A percentile compares a stretch with the other conserved stretches of the same genome.
Evolutionary conservation across 306 rosid species (phyloP).

Genomic region (Cajanus cajan): DNA sequence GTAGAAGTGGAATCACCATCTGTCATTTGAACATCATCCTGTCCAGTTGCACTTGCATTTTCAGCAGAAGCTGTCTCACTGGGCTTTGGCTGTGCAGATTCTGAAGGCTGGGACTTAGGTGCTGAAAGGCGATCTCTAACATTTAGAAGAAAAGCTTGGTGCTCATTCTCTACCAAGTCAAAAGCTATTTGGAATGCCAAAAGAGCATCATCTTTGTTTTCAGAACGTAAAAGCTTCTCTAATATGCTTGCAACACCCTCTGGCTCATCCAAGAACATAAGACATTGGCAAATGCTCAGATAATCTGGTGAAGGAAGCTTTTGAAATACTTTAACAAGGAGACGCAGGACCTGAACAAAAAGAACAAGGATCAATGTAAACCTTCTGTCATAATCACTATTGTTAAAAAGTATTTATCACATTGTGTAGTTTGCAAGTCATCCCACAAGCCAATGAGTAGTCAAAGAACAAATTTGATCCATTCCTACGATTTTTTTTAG

Average conservation of each 20-base stretch:
- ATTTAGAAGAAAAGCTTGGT: conserved; percentile 86
- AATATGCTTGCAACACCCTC: conserved; percentile 87
- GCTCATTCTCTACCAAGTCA: conserved; percentile 95
- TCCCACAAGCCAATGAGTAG: conserved; percentile 1
- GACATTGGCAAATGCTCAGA: conserved; percentile 96
- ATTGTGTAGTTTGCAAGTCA: background rate
- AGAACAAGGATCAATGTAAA: conserved; percentile 26
- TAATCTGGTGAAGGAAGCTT: conserved; percentile 94
- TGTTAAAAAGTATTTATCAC: conserved; percentile 1
- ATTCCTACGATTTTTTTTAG: background rate
- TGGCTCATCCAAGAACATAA: conserved; percentile 93
- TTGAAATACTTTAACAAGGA: conserved; percentile 90
- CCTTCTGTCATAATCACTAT: background rate
- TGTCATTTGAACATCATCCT: conserved; percentile 80
- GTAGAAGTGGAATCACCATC: conserved; percentile 57
- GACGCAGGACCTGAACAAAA: conserved; percentile 72
- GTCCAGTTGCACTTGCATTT: conserved; percentile 49
- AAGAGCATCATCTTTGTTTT: conserved; percentile 90
- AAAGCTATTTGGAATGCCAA: conserved; percentile 93
- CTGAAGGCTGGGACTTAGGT: conserved; percentile 60
- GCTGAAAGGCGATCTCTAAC: conserved; percentile 78
- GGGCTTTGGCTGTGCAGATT: conserved; percentile 49
- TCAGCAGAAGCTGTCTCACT: conserved; percentile 56
- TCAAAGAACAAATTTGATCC: background rate
- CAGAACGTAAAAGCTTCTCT: conserved; percentile 86